phyloP scores from a whole-genome alignment of 208 protist genomes.

The Blechomonas ayalai region DNA sequence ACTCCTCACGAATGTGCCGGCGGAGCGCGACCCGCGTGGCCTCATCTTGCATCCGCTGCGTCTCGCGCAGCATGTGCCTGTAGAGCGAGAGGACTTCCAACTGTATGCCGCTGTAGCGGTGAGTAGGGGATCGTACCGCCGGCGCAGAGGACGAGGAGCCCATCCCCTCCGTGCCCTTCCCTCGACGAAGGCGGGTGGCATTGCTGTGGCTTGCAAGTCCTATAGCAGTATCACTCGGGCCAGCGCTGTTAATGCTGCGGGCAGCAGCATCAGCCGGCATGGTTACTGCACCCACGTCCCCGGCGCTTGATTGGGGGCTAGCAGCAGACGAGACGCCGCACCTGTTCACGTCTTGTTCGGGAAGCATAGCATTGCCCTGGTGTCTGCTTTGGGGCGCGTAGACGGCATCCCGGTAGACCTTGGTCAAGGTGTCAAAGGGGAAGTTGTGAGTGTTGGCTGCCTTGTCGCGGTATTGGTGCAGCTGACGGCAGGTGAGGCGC shows the following conservation, averaged over 20 bases:
- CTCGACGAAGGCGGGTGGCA: not conserved
- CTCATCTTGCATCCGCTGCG: constrained; percentile 40
- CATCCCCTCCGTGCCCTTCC: not conserved
- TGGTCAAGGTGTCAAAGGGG: constrained; percentile 63
- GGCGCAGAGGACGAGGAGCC: too few species aligned
- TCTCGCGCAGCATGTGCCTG: constrained; percentile 55
- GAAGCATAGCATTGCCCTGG: constrained; percentile 27
- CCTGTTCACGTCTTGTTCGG: constrained; percentile 6
- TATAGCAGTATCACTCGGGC: too few species aligned
- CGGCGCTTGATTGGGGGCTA: too few species aligned
- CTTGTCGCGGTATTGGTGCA: constrained; percentile 38
- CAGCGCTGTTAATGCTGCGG: too few species aligned
- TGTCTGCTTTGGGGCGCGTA: constrained; percentile 25
- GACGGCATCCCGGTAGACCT: constrained; percentile 63
- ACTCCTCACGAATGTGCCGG: constrained; percentile 65
- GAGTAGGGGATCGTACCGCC: not conserved
- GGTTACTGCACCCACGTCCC: too few species aligned
- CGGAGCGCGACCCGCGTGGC: constrained; percentile 36
- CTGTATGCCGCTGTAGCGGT: constrained; percentile 73
- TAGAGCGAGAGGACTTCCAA: constrained; percentile 64
- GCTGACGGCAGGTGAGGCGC: constrained; percentile 4
- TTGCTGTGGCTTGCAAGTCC: too few species aligned
- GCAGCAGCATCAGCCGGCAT: too few species aligned
- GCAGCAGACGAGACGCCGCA: not conserved
- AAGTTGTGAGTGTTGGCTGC: constrained; percentile 46